Conservation (phyloP, 495 filamentous ascomycete species). For the Tuber brumale region DNA sequence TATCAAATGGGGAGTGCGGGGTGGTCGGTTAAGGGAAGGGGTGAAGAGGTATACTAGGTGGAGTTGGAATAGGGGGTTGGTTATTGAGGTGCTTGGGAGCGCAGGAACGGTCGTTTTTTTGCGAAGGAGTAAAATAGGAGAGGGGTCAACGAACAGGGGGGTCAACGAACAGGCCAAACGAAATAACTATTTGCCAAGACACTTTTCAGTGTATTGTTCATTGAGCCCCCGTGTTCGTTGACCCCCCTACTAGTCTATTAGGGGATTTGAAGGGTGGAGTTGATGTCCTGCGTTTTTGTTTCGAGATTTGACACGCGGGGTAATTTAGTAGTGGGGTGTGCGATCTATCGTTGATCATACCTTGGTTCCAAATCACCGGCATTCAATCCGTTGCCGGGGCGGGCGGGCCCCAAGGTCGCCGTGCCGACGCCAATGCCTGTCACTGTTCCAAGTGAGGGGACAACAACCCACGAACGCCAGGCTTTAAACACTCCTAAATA, state of each 20-base stretch:
- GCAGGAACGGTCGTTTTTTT: background rate
- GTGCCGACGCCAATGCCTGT: background rate
- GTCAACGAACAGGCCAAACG: too few relatives aligned
- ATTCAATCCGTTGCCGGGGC: background rate
- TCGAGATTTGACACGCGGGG: background rate
- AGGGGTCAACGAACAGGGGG: too few relatives aligned
- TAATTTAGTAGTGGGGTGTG: background rate
- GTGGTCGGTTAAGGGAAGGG: slow-evolving; percentile 11
- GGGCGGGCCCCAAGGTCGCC: background rate
- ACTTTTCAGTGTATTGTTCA: too few relatives aligned
- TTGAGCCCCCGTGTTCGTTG: too few relatives aligned
- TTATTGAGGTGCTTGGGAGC: slow-evolving; percentile 21
- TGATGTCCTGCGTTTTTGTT: background rate
- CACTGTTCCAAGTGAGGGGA: background rate
- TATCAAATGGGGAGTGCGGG: slow-evolving; percentile 9
- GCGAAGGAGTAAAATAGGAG: too few relatives aligned
- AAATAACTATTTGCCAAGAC: too few relatives aligned
- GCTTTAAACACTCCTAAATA: too few relatives aligned
- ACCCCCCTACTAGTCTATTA: too few relatives aligned
- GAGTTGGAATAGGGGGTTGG: slow-evolving; percentile 24
- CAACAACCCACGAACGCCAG: background rate
- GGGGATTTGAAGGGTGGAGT: background rate
- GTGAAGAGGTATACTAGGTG: slow-evolving; percentile 11
- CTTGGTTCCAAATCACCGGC: background rate
- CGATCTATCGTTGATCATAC: background rate